A percentile compares a stretch with the other conserved stretches of the same genome.
Conservation (phyloP, 495 filamentous ascomycete species). For the Clavariopsis aquatica region DNA sequence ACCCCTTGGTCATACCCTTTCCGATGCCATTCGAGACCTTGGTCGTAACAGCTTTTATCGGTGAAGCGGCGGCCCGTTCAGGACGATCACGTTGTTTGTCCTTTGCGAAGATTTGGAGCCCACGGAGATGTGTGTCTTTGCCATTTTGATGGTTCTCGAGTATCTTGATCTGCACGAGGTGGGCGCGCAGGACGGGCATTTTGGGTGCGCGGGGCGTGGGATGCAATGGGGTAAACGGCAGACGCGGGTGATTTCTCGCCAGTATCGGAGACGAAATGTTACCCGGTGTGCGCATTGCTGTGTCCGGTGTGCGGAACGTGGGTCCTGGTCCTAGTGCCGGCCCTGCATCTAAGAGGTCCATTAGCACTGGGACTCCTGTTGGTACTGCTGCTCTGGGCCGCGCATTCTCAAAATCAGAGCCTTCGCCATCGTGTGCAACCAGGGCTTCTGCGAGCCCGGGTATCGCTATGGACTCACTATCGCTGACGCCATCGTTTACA, state of each 20-base stretch:
- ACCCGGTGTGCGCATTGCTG: neutral
- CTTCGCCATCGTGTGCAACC: constrained; percentile 31
- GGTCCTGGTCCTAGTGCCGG: no score
- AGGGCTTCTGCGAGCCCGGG: neutral
- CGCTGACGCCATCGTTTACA: constrained; percentile 37
- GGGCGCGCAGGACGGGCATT: constrained; percentile 67
- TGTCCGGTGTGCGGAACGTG: neutral
- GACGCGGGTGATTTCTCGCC: neutral
- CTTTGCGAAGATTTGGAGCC: constrained; percentile 83
- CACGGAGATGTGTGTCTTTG: constrained; percentile 95
- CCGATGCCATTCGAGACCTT: neutral
- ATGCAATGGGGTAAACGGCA: neutral
- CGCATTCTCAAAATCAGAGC: constrained; percentile 40
- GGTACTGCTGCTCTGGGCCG: neutral
- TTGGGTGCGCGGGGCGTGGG: constrained; percentile 10
- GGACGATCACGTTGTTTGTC: constrained; percentile 52
- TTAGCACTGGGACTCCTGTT: neutral
- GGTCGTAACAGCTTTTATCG: neutral
- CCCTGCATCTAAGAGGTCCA: neutral
- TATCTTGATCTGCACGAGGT: constrained; percentile 81
- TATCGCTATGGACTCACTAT: constrained; percentile 6
- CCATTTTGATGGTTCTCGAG: constrained; percentile 98
- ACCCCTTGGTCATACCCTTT: constrained; percentile 5
- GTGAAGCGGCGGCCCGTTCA: neutral
- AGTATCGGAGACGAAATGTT: neutral